A percentile compares a stretch with the other conserved stretches of the same genome.
Evolutionary conservation across 768 basidiomycete genomes (phyloP).

Genomic region (Agaricus blazei): DNA sequence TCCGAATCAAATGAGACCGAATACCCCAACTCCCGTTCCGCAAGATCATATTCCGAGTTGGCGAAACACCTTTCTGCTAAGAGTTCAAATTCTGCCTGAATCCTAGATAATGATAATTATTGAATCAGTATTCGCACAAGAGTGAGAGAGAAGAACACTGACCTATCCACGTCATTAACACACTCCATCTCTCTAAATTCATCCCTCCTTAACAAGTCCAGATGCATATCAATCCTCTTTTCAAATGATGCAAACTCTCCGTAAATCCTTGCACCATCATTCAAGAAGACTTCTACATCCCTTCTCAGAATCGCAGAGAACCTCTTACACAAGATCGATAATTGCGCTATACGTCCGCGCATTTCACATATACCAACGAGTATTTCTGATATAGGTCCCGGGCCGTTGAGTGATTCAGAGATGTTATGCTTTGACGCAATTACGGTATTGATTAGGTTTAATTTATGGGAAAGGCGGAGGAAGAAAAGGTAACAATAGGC

Average conservation of each 20-base stretch:
- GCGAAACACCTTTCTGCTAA: conserved; percentile 83
- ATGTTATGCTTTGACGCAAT: conserved; percentile 81
- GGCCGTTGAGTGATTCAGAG: conserved; percentile 78
- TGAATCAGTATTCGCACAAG: neutral
- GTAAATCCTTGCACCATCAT: conserved; percentile 68
- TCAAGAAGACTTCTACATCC: conserved; percentile 82
- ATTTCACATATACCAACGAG: conserved; percentile 98
- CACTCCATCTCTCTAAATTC: conserved; percentile 95
- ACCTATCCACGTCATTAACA: conserved; percentile 87
- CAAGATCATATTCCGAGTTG: conserved; percentile 80
- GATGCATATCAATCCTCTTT: conserved; percentile 87
- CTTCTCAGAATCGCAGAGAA: conserved; percentile 80
- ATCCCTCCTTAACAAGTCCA: conserved; percentile 77
- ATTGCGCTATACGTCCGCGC: conserved; percentile 73
- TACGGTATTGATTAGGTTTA: conserved; percentile 79
- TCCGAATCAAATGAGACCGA: conserved; percentile 83
- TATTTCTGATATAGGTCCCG: conserved; percentile 72
- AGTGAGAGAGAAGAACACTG: conserved; percentile 21
- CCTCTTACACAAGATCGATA: conserved; percentile 83
- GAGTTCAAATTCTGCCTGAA: conserved; percentile 92
- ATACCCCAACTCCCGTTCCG: conserved; percentile 85
- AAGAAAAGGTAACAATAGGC: conserved; percentile 91
- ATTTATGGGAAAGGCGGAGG: conserved; percentile 81
- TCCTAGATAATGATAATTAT: conserved; percentile 36
- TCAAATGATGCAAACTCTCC: conserved; percentile 86